Percentiles rank a stretch among this genome's conserved stretches.
Conservation (phyloP, 108 stramenopile genomes). For the Skeletonema menzelii region DNA sequence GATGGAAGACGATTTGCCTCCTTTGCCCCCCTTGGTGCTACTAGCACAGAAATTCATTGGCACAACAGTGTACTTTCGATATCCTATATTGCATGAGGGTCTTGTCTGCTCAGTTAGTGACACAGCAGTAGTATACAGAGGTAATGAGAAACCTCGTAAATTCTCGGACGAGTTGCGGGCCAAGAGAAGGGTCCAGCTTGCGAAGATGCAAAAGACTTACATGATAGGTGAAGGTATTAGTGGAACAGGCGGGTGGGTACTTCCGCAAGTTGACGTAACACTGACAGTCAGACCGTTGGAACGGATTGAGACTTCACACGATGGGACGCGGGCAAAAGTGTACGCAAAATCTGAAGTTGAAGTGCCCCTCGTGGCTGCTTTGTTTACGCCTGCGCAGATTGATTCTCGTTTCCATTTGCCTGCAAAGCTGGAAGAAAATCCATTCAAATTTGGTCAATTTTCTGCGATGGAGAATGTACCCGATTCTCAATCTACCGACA, state of each 20-base stretch:
- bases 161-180: constrained; percentile 29
- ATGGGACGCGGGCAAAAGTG: constrained; percentile 74
- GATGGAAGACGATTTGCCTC: constrained; percentile 60
- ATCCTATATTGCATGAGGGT: constrained; percentile 79
- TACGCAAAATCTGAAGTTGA: constrained; percentile 89
- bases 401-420: constrained; percentile 58
- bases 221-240: constrained; percentile 65
- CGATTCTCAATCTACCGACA: not conserved
- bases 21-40: constrained; percentile 52
- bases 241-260: constrained; percentile 77
- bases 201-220: constrained; percentile 43
- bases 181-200: constrained; percentile 39
- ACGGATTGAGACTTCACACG: constrained; percentile 60
- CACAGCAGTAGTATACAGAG: constrained; percentile 52
- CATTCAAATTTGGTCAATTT: constrained; percentile 43
- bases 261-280: constrained; percentile 65
- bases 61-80: constrained; percentile 75
- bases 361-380: constrained; percentile 57
- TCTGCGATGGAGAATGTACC: not conserved
- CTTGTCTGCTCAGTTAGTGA: constrained; percentile 83
- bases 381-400: constrained; percentile 58
- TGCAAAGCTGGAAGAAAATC: constrained; percentile 62
- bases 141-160: constrained; percentile 36
- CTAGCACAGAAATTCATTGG: constrained; percentile 80
- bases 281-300: constrained; percentile 85